Base-by-base conservation (phyloP, 1,284 basidiomycete species). In the Retiboletus fuscus region DNA sequence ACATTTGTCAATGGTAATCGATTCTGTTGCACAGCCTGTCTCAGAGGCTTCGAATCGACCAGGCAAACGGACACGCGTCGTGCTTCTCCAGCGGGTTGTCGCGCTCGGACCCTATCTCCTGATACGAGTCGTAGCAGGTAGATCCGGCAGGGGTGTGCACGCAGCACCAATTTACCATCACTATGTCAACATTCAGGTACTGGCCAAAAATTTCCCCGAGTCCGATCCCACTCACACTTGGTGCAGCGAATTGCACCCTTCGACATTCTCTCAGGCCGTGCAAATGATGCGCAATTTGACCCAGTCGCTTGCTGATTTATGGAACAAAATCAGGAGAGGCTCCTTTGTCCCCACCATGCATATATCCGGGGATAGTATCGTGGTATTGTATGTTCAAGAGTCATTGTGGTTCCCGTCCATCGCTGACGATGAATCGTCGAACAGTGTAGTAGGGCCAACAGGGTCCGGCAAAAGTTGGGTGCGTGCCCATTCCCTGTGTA, bases 401-500 rank as follows among this genome's bases (percentile, higher is more conserved):
- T 46, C n/a, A 15, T 43, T 18, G 1, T 24, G 0, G 6, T 61
- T 55, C 11, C 11, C 4, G 8, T 55, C 22, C 20, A 30, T 53
- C 28, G 18, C 41, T 67, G 24, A 77, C 16, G 5, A 44, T 24
- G 39, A 46, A 6, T 26, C 55, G 20, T 58, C 11, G 8, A 46
- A 74, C 49, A 79, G 75, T 18, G 68, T 76, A 41, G 67, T 77
- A 11, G 77, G 75, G 2, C 71, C 77, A 11, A 79, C 77, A 26
- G 77, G 77, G 24, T 77, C 77, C 0, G 77, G 75, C 0, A 79
- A 79, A 55, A 76, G 76, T 26, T 76, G 77, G 75, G 77, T 76
- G 44, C n/a, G 76, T 79, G 24, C 24, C 18, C 12, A 41, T 39
- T 12, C n/a, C 22, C 41, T 10, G 28, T 28, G 2, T 18, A 4